Conservation (phyloP, 78 protist genomes). For the Dictyostelium purpureum region DNA sequence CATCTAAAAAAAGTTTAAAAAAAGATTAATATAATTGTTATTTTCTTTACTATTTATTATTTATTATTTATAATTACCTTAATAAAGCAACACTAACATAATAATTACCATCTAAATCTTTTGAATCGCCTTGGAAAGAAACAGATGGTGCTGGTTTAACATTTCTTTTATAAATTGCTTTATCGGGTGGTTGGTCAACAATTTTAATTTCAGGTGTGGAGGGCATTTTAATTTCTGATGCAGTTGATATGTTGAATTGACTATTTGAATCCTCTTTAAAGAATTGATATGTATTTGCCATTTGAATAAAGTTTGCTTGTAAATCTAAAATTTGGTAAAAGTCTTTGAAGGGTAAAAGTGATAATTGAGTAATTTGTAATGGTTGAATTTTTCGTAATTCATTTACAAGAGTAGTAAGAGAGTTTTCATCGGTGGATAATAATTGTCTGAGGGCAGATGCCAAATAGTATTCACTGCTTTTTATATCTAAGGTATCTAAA, state of each 20-base stretch:
- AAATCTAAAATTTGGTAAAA: constrained; percentile 50
- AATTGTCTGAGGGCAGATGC: constrained; percentile 9
- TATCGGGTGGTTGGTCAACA: constrained; percentile 87
- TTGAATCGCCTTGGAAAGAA: constrained; percentile 77
- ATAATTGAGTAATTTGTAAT: constrained; percentile 37
- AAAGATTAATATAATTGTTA: background rate
- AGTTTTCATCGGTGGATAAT: constrained; percentile 31
- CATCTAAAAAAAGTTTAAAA: constrained; percentile 18
- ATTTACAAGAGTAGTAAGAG: constrained; percentile 36
- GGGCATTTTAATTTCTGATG: too few relatives aligned
- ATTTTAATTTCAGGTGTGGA: constrained; percentile 68
- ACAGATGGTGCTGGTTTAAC: constrained; percentile 85
- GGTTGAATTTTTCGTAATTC: constrained; percentile 50
- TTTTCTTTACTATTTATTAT: background rate
- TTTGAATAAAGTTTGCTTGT: constrained; percentile 14
- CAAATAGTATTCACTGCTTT: constrained; percentile 45
- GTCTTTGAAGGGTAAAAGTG: constrained; percentile 35
- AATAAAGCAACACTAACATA: constrained; percentile 42
- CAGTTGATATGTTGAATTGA: too few relatives aligned
- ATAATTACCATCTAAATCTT: constrained; percentile 69
- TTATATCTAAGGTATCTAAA: constrained; percentile 51
- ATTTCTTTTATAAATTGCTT: constrained; percentile 82
- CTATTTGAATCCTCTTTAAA: too few relatives aligned
- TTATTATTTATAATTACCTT: background rate
- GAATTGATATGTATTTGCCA: constrained; percentile 20